Conservation (phyloP, 768 basidiomycete species). For the Suillus ampliporus region DNA sequence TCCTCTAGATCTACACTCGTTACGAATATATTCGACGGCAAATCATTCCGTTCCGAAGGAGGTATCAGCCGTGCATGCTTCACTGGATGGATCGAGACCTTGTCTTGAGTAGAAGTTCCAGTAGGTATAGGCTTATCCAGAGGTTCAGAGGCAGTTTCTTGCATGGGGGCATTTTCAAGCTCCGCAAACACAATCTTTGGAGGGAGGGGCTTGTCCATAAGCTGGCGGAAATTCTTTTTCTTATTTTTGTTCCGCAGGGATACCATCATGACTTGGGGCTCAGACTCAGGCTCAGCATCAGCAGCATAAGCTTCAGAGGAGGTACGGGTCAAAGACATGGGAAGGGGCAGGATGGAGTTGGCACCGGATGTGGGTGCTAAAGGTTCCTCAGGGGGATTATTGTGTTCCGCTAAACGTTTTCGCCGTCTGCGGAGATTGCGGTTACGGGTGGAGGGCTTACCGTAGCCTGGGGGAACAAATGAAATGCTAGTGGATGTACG, state of each 20-base stretch:
- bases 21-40: slow-evolving; percentile 71
- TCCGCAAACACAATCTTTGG: slow-evolving; percentile 61
- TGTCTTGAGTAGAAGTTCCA: slow-evolving; percentile 15
- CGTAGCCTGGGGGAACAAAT: slow-evolving; percentile 60
- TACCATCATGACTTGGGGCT: slow-evolving; percentile 23
- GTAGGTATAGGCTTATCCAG: slow-evolving; percentile 7
- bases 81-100: slow-evolving; percentile 1
- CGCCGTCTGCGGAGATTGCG: slow-evolving; percentile 63
- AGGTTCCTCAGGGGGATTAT: slow-evolving; percentile 16
- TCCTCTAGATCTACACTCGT: slow-evolving; percentile 75
- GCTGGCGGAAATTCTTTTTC: slow-evolving; percentile 65
- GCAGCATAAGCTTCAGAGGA: slow-evolving; percentile 6
- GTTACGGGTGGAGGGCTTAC: slow-evolving; percentile 59
- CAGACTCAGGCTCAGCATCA: slow-evolving; percentile 25
- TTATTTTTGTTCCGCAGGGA: slow-evolving; percentile 78
- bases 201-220: slow-evolving; percentile 48
- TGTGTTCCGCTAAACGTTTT: slow-evolving; percentile 44
- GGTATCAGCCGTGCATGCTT: slow-evolving; percentile 52
- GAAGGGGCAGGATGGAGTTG: slow-evolving; percentile 53
- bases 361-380: slow-evolving; percentile 42
- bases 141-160: neutral
- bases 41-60: slow-evolving; percentile 62
- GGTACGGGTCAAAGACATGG: neutral
- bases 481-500: slow-evolving; percentile 15
- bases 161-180: slow-evolving; percentile 13